These are phyloP conservation scores for Arachnomyces sp. DNA, from an alignment of 2,329 filamentous ascomycete genomes.

Conservation along the genomic window DNA sequence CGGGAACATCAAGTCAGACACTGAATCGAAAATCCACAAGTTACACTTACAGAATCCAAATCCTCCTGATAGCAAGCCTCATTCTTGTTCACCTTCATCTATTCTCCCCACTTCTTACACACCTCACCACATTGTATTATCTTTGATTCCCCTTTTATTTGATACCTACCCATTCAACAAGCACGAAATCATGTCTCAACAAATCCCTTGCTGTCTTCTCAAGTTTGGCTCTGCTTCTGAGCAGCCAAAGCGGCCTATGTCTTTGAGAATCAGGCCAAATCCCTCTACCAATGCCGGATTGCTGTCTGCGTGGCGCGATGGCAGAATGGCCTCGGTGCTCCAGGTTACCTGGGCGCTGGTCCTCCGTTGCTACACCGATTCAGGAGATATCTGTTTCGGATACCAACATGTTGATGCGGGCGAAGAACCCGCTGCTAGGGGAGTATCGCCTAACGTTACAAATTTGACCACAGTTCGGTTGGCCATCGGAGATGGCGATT, in stretches of 20 bases:
- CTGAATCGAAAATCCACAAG: too few relatives aligned
- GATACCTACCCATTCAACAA: not conserved
- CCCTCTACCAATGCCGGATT: slow-evolving; percentile 16
- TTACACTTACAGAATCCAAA: not conserved
- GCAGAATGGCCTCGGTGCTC: slow-evolving; percentile 17
- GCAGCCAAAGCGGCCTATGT: slow-evolving; percentile 28
- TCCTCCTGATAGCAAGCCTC: not conserved
- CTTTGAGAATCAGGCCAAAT: slow-evolving; percentile 26
- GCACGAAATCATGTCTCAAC: slow-evolving; percentile 19
- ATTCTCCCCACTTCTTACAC: slow-evolving; percentile 1
- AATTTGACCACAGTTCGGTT: slow-evolving; percentile 19
- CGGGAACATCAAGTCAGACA: too few relatives aligned
- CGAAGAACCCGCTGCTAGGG: slow-evolving; percentile 13
- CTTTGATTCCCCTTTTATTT: too few relatives aligned
- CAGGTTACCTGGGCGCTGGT: slow-evolving; percentile 41
- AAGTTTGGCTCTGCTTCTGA: slow-evolving; percentile 23
- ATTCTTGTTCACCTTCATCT: not conserved
- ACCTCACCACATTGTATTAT: not conserved
- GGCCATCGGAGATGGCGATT: slow-evolving; percentile 21
- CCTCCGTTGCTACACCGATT: slow-evolving; percentile 39
- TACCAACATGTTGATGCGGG: slow-evolving; percentile 24
- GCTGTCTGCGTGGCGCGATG: slow-evolving; percentile 3
- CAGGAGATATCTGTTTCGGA: slow-evolving; percentile 43
- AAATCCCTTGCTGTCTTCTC: slow-evolving; percentile 28
- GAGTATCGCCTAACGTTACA: slow-evolving; percentile 9